Base-by-base conservation (phyloP, 768 basidiomycete genomes). In the Mycena chlorophos region DNA sequence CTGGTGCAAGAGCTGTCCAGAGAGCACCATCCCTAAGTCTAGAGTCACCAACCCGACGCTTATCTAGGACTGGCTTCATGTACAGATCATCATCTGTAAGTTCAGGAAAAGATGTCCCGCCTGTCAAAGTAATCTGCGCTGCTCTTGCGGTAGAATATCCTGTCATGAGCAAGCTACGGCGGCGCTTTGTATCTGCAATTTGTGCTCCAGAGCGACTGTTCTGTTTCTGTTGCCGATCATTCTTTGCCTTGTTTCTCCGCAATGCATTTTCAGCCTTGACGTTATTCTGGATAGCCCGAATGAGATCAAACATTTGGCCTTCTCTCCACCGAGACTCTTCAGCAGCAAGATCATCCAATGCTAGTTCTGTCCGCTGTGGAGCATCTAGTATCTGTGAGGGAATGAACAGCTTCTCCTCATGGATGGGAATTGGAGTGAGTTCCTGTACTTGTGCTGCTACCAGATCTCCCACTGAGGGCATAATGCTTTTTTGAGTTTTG, bases 51-150 rank as follows among this genome's bases (percentile, higher is more conserved):
- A 49, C 22, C 14, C 19, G 16, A 6, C 54, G 54, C 34, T 49
- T 55, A 12, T 49, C 34, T 5, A 25, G 22, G 12, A 31, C n/a
- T 17, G 54, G 47, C 54, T 55, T 55, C 54, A 55, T 55, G 46
- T 39, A 55, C 17, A 39, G 25, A 22, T 49, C 54, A 16, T 25
- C 47, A 2, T 23, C 34, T 8, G 1, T 23, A 4, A 55, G 54
- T 3, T 19, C 30, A 3, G 46, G 45, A 26, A 55, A 55, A 4
- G 14, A 12, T 4, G 25, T 25, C 14, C 16, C 34, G 19, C 37
- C 47, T 5, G 17, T 19, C 2, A 55, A n/a, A 5, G 38, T 17
- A 8, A 55, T 48, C n/a, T 38, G 4, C 3, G 54, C 54, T 3
- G 16, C 20, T 1, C 54, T 34, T 6, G 54, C 54, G 2, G 23